Conservation (phyloP, 768 basidiomycete genomes). For the Sporobolomyces pararoseus region DNA sequence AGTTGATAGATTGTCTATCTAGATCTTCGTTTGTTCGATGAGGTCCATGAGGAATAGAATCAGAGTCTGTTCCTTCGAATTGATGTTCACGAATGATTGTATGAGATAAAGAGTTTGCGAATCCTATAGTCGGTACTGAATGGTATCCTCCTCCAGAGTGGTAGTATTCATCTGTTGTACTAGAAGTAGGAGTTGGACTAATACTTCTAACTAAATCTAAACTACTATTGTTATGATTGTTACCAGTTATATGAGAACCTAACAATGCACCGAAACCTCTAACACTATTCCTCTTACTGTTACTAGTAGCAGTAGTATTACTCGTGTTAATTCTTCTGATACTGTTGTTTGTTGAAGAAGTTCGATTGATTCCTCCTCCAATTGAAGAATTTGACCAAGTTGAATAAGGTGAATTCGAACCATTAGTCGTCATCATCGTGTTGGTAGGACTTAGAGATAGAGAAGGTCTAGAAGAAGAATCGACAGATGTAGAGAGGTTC, state of each 20-base stretch:
- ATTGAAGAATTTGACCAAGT: conserved; percentile 36
- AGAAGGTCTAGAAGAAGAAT: conserved; percentile 29
- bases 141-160: conserved; percentile 34
- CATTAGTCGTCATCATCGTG: no score
- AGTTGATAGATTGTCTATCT: conserved; percentile 62
- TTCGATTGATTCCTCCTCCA: conserved; percentile 24
- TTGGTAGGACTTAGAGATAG: conserved; percentile 25
- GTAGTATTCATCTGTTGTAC: conserved; percentile 54
- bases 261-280: conserved; percentile 80
- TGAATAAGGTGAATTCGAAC: conserved; percentile 43
- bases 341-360: conserved; percentile 60
- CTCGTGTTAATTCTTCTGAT: not conserved
- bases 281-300: conserved; percentile 84
- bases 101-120: conserved; percentile 93
- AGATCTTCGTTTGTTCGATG: no score
- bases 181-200: conserved; percentile 93
- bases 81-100: conserved; percentile 94
- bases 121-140: conserved; percentile 76
- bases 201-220: conserved; percentile 66
- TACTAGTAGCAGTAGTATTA: conserved; percentile 52
- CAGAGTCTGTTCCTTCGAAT: no score
- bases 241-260: no score
- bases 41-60: no score
- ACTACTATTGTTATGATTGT: conserved; percentile 49
- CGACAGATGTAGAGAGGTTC: conserved; percentile 40